Evolutionary conservation across 768 basidiomycete genomes (phyloP), one percentile per base, ranked within the genome.

Genomic region (Fomitopsis pulvina): DNA sequence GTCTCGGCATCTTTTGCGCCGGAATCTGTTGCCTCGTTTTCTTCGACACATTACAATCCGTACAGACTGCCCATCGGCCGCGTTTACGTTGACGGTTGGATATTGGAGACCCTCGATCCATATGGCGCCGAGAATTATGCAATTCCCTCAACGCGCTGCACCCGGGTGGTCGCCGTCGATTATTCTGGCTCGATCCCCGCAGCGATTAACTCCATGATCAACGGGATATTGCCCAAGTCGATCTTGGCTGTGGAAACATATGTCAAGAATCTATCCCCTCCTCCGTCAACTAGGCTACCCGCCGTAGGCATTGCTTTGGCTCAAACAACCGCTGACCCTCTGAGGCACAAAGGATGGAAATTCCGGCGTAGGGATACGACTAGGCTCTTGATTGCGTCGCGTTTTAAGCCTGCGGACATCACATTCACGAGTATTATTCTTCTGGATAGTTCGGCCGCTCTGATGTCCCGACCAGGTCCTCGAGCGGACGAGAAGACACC

Each of bases 51-150:
- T 62, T 86, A 88, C 65, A 97, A 98, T 64, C 73, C 90, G 0
- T 78, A 80, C 46, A 60, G 51, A 1, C 74, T 91, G 8, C 89
- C 91, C 0, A 72, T 89, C 14, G 95, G 92, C 2, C 80, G 87
- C 12, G 72, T 92, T 28, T 83, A 88, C 56, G 69, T 99, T 5
- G 93, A 97, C 60, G 95, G 88, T 2, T 99, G 96, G 96, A 82
- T 95, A 27, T 68, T 96, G 59, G 93, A 99, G 71, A 97, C 95
- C 3, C 77, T 98, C 41, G 95, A 98, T 61, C 93, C 94, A 0
- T 97, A 97, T 57, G 87, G 91, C 21, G 85, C 84, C 52, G 92
- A 95, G 66, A 92, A 91, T 55, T 95, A 92, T 61, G 79, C 91
- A 11, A 95, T 98, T 40, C 96, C 94, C 1, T 96, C 92, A 3